Percentiles rank a stretch among this genome's conserved stretches.
Conservation (phyloP, 208 protist genomes). For the Acanthamoeba rhysodes region DNA sequence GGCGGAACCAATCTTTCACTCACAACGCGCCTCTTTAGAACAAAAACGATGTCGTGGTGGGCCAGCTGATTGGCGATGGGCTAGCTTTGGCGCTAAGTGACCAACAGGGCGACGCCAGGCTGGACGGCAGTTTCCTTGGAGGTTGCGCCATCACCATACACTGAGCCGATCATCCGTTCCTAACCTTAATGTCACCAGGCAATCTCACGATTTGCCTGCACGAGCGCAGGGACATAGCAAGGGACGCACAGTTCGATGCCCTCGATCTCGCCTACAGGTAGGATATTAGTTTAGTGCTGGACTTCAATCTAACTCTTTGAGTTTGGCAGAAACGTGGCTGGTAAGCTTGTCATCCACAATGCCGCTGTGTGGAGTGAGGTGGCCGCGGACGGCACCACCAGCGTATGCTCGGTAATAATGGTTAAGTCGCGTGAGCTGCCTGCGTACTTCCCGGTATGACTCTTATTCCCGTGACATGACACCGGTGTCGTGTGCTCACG, state of each 20-base stretch:
- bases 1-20: too few species aligned
- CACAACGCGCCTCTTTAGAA: too few species aligned
- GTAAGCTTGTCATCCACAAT: too few species aligned
- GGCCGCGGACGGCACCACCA: too few species aligned
- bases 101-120: not conserved
- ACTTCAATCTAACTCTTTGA: not conserved
- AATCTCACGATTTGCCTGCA: not conserved
- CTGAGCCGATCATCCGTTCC: fast-evolving
- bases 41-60: not conserved
- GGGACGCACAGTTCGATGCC: not conserved
- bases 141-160: not conserved
- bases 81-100: not conserved
- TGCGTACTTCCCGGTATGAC: too few species aligned
- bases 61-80: not conserved
- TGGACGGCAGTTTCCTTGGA: not conserved
- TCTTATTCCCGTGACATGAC: too few species aligned
- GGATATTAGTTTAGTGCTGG: not conserved
- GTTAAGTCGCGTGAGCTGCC: too few species aligned
- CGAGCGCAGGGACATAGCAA: not conserved
- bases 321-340: not conserved
- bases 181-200: not conserved
- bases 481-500: too few species aligned
- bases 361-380: not conserved
- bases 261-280: not conserved
- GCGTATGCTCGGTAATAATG: too few species aligned